phyloP scores from a whole-genome alignment of 305 asterid genomes.

The Ajuga reptans region DNA sequence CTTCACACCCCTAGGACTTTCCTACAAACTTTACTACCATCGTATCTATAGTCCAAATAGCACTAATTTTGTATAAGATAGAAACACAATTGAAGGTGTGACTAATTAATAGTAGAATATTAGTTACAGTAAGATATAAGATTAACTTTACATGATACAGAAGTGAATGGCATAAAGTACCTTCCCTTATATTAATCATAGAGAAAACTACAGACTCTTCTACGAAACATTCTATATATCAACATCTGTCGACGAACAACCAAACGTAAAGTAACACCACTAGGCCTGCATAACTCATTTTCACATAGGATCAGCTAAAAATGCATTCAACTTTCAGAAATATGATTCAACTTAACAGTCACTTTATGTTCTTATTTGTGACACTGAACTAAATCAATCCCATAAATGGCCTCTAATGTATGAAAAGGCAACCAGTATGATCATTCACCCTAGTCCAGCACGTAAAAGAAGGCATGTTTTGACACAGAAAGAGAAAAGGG shows the following conservation, averaged over 20 bases:
- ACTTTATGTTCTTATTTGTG: not conserved
- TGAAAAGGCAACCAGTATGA: not conserved
- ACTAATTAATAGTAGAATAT: not conserved
- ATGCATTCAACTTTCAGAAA: not conserved
- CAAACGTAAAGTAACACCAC: not conserved
- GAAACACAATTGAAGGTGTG: not conserved
- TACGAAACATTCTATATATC: not conserved
- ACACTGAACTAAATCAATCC: not conserved
- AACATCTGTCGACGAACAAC: not conserved
- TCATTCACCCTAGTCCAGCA: not conserved
- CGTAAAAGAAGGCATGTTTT: not conserved
- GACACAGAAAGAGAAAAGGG: not conserved
- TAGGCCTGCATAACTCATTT: not conserved
- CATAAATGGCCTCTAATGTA: not conserved
- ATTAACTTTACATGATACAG: not conserved
- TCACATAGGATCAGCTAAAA: not conserved
- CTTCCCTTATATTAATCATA: not conserved
- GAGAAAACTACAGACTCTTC: not conserved
- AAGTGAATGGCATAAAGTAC: not conserved
- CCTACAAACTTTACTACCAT: not conserved
- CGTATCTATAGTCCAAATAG: not conserved
- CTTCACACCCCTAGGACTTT: not conserved
- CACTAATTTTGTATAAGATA: not conserved
- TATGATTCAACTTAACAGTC: not conserved
- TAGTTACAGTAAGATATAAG: not conserved